Percentiles rank a stretch among this genome's conserved stretches.
Evolutionary conservation across 2,329 filamentous ascomycete species (phyloP).

Genomic region (Pestalotiopsis sp.): DNA sequence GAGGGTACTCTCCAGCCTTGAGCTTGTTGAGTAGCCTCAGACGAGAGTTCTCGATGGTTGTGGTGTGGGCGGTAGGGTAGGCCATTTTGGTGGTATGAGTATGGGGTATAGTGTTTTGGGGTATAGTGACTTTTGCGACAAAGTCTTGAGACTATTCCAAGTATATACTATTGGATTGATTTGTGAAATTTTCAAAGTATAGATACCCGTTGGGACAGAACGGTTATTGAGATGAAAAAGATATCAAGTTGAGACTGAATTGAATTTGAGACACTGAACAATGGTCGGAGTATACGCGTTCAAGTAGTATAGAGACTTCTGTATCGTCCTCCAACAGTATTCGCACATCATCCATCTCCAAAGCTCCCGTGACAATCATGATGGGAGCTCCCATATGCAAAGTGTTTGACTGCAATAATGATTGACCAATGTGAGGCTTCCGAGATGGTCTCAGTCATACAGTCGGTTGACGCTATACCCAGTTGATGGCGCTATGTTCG

Average conservation of each 20-base stretch:
- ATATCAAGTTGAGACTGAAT: neutral
- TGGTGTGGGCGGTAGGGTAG: neutral
- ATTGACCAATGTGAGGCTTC: neutral
- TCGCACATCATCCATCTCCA: neutral
- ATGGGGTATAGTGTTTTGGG: neutral
- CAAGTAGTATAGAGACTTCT: neutral
- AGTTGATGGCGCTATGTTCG: neutral
- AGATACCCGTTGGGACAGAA: neutral
- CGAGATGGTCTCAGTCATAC: neutral
- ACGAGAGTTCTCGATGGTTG: neutral
- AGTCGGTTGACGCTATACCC: neutral
- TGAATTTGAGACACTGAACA: neutral
- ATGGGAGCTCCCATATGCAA: neutral
- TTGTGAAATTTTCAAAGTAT: neutral
- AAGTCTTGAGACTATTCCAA: neutral
- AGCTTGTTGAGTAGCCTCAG: slow-evolving; percentile 7
- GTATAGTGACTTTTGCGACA: neutral
- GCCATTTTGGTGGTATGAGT: neutral
- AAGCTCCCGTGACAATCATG: neutral
- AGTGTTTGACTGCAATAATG: neutral
- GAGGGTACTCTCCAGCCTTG: slow-evolving; percentile 2
- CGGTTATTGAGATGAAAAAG: neutral
- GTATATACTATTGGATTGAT: neutral
- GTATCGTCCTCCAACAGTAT: neutral
- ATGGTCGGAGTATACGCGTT: neutral